Evolutionary conservation across 108 stramenopile species (phyloP), one percentile per base, ranked within the genome.

Genomic region (Parmales sp.): DNA sequence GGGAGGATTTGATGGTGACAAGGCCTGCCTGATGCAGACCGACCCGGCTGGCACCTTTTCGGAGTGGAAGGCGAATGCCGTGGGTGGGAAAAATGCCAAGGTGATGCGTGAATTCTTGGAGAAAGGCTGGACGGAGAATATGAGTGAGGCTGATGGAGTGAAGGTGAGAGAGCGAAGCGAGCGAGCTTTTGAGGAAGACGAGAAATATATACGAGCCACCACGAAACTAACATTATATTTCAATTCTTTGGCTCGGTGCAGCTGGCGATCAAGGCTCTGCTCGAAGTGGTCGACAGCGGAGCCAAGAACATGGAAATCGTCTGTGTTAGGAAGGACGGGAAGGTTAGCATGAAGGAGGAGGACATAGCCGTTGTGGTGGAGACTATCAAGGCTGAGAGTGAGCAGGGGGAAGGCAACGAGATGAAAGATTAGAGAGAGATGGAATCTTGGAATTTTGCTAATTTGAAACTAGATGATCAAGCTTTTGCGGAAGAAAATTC

Each of bases 21-120:
- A 79, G 29, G 92, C 93, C 19, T 80, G 85, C 65, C 72, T 95
- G 68, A 97, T 90, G 73, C 89, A 95, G 75, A 98, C 96, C 26
- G 99, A 99, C 78, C 99, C 99, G 16, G 92, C 94, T 18, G 99
- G 99, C 39, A 97, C 95, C n/a, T 95, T 96, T 72, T 86, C 81
- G 39, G 81, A 85, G 19, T 99, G 99, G 99, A 97, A 95, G 89
- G 97, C 97, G 6, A 93, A 97, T 69, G 95, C 95, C 50, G 90
- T 97, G 69, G 99, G 97, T 29, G 97, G 97, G 39, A 81, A 90
- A 44, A 97, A 95, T 81, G 83, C 88, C 64, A 97, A 96, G 78
- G 86, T 83, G 64, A 82, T 99, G 68, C 77, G 93, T 45, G 99
- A 99, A 73, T 98, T 95, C 74, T 80, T 99, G 69, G 99, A 99